A percentile compares a stretch with the other conserved stretches of the same genome.
These are phyloP conservation scores for Daldinia eschscholtzii DNA, from an alignment of 2,329 filamentous ascomycete genomes.

Conservation along the genomic window DNA sequence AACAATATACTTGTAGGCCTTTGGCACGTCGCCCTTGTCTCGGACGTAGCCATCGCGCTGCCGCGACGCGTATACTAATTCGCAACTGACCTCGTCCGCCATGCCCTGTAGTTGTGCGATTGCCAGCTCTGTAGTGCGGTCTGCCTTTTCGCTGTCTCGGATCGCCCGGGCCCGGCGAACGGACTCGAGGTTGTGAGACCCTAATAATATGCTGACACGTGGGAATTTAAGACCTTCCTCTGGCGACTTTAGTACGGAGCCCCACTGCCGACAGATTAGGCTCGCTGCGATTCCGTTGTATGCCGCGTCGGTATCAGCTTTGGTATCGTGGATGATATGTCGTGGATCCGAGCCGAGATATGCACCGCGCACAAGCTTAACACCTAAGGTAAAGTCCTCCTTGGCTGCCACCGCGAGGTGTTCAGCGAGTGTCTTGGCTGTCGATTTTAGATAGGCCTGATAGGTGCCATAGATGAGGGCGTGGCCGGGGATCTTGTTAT, in stretches of 20 bases:
- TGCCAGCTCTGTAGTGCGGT: slow-evolving; percentile 59
- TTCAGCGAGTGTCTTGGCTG: slow-evolving; percentile 66
- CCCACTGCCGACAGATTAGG: slow-evolving; percentile 75
- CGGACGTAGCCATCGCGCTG: slow-evolving; percentile 14
- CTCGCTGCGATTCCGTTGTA: slow-evolving; percentile 80
- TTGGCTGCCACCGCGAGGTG: slow-evolving; percentile 71
- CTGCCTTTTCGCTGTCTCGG: slow-evolving; percentile 59
- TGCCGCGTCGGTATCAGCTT: slow-evolving; percentile 75
- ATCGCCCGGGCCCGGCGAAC: slow-evolving; percentile 70
- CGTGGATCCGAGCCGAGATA: slow-evolving; percentile 79
- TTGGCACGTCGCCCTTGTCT: slow-evolving; percentile 47
- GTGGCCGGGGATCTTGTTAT: slow-evolving; percentile 72
- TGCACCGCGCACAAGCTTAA: slow-evolving; percentile 82
- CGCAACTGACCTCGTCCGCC: slow-evolving; percentile 90
- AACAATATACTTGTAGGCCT: slow-evolving; percentile 75
- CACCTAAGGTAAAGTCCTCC: slow-evolving; percentile 75
- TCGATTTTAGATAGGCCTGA: slow-evolving; percentile 79
- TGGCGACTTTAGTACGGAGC: slow-evolving; percentile 61
- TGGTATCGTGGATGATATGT: slow-evolving; percentile 77
- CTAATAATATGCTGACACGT: slow-evolving; percentile 75
- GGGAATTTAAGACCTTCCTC: slow-evolving; percentile 62
- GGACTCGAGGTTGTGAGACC: slow-evolving; percentile 84
- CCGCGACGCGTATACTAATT: slow-evolving; percentile 58
- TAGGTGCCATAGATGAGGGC: slow-evolving; percentile 85
- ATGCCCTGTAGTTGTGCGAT: slow-evolving; percentile 93